Base-by-base conservation (phyloP, 2,329 filamentous ascomycete species). In the Graphiopsis chlorocephala region DNA sequence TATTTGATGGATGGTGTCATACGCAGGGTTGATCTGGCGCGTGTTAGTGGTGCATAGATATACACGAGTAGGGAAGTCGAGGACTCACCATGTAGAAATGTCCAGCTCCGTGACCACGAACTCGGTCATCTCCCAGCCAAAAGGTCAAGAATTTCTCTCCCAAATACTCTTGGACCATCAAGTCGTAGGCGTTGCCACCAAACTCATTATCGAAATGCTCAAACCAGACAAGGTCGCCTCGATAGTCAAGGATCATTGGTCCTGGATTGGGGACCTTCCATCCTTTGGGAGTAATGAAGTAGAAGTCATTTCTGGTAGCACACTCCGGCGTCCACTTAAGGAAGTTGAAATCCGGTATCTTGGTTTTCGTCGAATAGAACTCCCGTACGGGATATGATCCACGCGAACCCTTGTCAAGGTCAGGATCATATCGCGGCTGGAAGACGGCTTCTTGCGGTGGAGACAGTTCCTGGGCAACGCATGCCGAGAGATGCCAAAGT, bases 1-100 rank as follows among this genome's bases (percentile, higher is more conserved):
- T 17, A 81, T 72, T 29, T 78, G 76, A 70, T 76, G 76, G 47
- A 75, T 73, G 52, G 77, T 68, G 38, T 78, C 73, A 68, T 82
- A 82, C 17, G 73, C 75, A 26, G 75, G 68, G 61, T 77, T 73
- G 25, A 77, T 70, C 73, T 75, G 48, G 17, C n/a, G 15, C 11
- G 17, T 25, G 28, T 52, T 33, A 55, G 48, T 15, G 50, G 7
- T 31, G 38, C n/a, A 45, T 20, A 45, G 2, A 12, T 1, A 20
- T 20, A 11, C 2, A 45, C 10, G 8, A 12, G 8, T 20, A 38
- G 8, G 4, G 12, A 45, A 14, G 26, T 28, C 8, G 3, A 33
- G 8, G 17, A 59, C 65, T 31, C 65, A 75, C 73, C 72, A 77
- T 74, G 63, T 75, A 73, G 60, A 73, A 77, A 29, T 68, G 72